Percentiles rank a stretch among this genome's conserved stretches.
Evolutionary conservation across 2,329 filamentous ascomycete genomes (phyloP).

Genomic region (Chaetomium globosum): DNA sequence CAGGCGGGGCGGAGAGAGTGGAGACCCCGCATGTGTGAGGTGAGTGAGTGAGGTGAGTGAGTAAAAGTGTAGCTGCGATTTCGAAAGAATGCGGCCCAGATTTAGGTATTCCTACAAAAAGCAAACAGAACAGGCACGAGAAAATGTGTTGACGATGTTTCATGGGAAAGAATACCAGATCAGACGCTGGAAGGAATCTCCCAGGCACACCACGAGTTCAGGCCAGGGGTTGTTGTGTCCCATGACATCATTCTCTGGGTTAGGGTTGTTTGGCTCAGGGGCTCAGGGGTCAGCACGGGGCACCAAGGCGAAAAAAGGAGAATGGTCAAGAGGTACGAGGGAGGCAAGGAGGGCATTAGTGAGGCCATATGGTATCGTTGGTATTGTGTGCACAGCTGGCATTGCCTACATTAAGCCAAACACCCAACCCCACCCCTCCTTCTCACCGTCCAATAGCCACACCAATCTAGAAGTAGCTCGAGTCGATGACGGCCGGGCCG

Average conservation of each 20-base stretch:
- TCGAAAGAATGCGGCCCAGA: background rate
- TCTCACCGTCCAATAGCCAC: background rate
- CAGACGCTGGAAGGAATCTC: no score
- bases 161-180: background rate
- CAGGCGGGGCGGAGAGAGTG: constrained; percentile 22
- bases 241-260: background rate
- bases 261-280: background rate
- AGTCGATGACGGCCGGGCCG: constrained; percentile 42
- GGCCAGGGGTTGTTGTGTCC: background rate
- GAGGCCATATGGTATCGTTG: background rate
- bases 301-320: background rate
- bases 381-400: background rate
- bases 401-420: background rate
- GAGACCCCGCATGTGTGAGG: constrained; percentile 20
- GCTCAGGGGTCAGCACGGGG: background rate
- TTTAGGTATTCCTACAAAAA: background rate
- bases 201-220: background rate
- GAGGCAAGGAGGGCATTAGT: background rate
- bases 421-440: background rate
- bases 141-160: background rate
- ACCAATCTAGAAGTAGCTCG: constrained; percentile 32
- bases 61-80: background rate
- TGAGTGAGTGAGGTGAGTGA: background rate
- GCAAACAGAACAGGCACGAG: background rate
- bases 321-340: no score